A percentile compares a stretch with the other conserved stretches of the same genome.
Evolutionary conservation across 306 rosid species (phyloP).

Genomic region (Ammopiptanthus mongolicus): DNA sequence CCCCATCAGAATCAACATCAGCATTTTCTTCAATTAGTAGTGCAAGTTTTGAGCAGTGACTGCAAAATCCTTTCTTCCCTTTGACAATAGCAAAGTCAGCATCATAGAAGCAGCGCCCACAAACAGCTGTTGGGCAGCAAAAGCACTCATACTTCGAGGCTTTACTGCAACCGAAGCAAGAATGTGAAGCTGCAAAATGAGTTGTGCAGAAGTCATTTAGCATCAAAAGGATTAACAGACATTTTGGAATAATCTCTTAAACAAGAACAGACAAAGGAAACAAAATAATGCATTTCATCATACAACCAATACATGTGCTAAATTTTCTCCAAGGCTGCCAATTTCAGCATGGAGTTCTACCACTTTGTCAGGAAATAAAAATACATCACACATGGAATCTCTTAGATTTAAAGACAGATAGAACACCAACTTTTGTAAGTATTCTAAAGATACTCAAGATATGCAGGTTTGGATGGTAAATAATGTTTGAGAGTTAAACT

Average conservation of each 20-base stretch:
- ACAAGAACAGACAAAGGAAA: slow-evolving; percentile 8
- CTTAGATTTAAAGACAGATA: background rate
- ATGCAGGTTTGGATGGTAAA: background rate
- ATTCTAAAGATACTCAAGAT: background rate
- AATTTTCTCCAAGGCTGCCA: background rate
- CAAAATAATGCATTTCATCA: background rate
- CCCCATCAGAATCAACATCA: slow-evolving; percentile 65
- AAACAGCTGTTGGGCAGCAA: slow-evolving; percentile 69
- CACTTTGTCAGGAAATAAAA: background rate
- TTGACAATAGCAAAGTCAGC: slow-evolving; percentile 38
- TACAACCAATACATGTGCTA: background rate
- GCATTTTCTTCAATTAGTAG: slow-evolving; percentile 46
- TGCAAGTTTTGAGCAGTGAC: slow-evolving; percentile 50
- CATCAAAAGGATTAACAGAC: background rate
- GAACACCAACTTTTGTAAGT: background rate
- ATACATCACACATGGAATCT: background rate
- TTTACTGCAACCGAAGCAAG: slow-evolving; percentile 50
- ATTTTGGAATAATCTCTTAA: slow-evolving; percentile 1
- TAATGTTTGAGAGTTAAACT: background rate
- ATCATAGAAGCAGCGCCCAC: slow-evolving; percentile 43
- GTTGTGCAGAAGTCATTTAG: slow-evolving; percentile 11
- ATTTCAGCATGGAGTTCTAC: background rate
- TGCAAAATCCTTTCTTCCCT: slow-evolving; percentile 51
- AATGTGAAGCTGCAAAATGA: slow-evolving; percentile 52
- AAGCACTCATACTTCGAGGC: slow-evolving; percentile 53